phyloP scores from a whole-genome alignment of 257 asterid species.

The Marsdenia floribunda region DNA sequence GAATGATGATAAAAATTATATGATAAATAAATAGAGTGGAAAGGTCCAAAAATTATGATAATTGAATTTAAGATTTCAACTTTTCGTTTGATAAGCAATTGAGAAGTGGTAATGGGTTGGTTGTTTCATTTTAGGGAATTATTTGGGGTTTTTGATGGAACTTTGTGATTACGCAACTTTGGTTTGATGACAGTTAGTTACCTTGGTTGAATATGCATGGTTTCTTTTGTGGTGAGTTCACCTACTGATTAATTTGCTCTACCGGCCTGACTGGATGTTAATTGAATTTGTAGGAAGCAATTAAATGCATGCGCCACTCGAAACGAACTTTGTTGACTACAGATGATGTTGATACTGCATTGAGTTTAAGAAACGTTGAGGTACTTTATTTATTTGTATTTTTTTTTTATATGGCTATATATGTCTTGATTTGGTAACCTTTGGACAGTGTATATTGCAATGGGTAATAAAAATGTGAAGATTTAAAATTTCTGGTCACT shows the following conservation, averaged over 20 bases:
- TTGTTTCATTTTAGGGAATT: neutral
- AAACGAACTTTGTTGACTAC: conserved; percentile 79
- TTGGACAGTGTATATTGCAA: neutral
- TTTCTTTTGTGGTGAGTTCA: neutral
- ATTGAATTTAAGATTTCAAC: neutral
- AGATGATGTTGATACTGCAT: conserved; percentile 87
- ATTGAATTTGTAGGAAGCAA: conserved; percentile 59
- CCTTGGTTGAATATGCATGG: neutral
- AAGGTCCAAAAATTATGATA: neutral
- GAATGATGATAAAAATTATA: neutral
- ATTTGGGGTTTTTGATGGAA: neutral
- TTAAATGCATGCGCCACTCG: conserved; percentile 98
- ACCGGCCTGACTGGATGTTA: neutral
- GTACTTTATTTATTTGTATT: conserved; percentile 20
- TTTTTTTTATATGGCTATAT: neutral
- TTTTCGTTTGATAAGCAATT: neutral
- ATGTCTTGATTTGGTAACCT: neutral
- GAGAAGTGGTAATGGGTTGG: neutral
- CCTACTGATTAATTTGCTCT: neutral
- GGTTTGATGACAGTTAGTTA: neutral
- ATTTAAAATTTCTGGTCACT: neutral
- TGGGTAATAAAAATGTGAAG: neutral
- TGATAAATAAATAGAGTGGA: neutral
- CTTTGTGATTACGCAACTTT: no score
- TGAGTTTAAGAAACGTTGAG: conserved; percentile 80